Evolutionary conservation across 768 basidiomycete genomes (phyloP).

Genomic region (Xerocomellus chrysenteron): DNA sequence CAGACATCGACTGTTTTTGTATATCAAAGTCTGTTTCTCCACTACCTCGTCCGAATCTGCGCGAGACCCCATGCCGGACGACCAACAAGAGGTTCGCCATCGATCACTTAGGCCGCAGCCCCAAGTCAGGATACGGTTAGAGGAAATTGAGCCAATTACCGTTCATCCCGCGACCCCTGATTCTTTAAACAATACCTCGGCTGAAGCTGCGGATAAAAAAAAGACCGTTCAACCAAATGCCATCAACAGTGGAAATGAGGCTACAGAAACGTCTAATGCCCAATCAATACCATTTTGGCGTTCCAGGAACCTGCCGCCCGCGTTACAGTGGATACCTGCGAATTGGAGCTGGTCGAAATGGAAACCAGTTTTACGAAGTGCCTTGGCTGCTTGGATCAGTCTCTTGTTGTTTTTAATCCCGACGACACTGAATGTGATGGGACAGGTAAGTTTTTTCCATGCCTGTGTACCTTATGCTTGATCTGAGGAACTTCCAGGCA

Average conservation of each 20-base stretch:
- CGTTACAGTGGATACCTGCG: constrained; percentile 53
- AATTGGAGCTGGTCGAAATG: constrained; percentile 59
- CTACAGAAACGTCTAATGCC: neutral
- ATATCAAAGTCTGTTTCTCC: too few species aligned
- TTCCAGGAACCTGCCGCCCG: constrained; percentile 25
- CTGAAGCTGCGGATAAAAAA: neutral
- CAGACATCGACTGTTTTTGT: too few species aligned
- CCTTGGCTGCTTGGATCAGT: constrained; percentile 63
- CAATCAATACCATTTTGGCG: neutral
- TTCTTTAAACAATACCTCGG: neutral
- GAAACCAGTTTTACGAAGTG: constrained; percentile 63
- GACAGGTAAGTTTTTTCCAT: constrained; percentile 43
- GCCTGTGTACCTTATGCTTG: neutral
- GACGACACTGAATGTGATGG: constrained; percentile 45
- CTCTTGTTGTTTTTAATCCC: constrained; percentile 60
- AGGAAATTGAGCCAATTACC: neutral
- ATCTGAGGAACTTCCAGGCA: constrained; percentile 40
- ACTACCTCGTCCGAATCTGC: too few species aligned
- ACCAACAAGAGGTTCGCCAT: neutral
- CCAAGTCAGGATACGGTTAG: constrained; percentile 3
- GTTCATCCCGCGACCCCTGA: neutral
- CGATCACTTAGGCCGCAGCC: neutral
- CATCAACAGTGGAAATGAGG: neutral
- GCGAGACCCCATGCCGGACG: constrained; percentile 7
- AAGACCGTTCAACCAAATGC: neutral